Evolutionary conservation across 148 eudicot species (phyloP), one percentile per base, ranked within the genome.

Genomic region (Nyssa sinensis): DNA sequence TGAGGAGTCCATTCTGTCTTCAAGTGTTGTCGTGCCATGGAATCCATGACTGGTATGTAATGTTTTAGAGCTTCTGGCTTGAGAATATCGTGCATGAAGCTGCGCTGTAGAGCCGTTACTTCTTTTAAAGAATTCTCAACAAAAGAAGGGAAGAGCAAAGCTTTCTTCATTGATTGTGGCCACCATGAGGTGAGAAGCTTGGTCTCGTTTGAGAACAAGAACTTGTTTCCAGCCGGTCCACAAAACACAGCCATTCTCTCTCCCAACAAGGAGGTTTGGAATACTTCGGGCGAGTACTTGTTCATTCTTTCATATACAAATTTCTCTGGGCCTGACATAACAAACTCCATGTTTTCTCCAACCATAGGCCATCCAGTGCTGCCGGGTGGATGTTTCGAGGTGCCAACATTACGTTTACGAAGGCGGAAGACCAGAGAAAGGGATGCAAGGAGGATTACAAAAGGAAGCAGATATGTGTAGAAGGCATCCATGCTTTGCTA

Each of bases 281-380:
- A 82, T 1, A 82, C 82, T 3, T 79, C 80, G 0, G 71, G 75
- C 0, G 82, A 79, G 85, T 73, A 69, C 41, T 68, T 75, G 27
- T 67, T 59, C 77, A 75, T 79, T 49, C 85, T 67, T 1, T 73
- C 74, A 4, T 31, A 62, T 14, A 82, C 27, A 30, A 79, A 79
- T n/a, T 82, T 76, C 35, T 76, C 75, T 7, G 80, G 75, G 61
- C 80, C 85, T 44, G 28, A 57, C 17, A 72, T 27, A 9, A 53
- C 69, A 14, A 75, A 72, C 47, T 72, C 61, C 11, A 63, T 58
- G 8, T 44, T 82, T 73, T 82, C 82, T 30, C 85, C 85, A 4
- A 82, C 27, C 24, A 79, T 9, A 8, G 85, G 85, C 80, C 82
- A 79, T 51, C 82, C 85, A 11, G 53, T 72, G 12, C 79, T 34